Percentiles rank a stretch among this genome's conserved stretches.
Conservation (phyloP, 1,139 yeast genomes). For the Fermentozyma sake region DNA sequence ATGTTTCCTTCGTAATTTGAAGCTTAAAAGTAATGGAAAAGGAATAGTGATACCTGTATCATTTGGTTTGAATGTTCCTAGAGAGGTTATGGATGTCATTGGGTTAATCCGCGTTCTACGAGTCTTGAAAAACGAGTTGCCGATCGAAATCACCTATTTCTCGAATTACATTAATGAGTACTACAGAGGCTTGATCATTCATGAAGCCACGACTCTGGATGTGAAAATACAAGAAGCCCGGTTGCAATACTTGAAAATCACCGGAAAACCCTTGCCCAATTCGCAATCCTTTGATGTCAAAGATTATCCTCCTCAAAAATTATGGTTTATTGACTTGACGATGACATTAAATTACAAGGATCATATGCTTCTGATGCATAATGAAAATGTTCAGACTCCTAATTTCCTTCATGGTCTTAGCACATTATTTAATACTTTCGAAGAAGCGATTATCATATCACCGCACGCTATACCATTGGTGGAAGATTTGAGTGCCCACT, state of each 20-base stretch:
- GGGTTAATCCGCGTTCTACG: conserved; percentile 25
- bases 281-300: conserved; percentile 1
- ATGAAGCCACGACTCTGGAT: too few relatives aligned
- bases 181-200: too few relatives aligned
- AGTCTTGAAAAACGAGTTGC: conserved; percentile 23
- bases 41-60: conserved; percentile 35
- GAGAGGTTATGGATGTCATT: conserved; percentile 17
- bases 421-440: conserved; percentile 29
- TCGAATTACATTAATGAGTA: conserved; percentile 2
- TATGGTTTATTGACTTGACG: conserved; percentile 26
- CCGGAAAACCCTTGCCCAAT: not conserved
- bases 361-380: conserved; percentile 12
- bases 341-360: conserved; percentile 11
- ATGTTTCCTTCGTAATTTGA: not conserved
- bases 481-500: conserved; percentile 10
- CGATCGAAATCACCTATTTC: conserved; percentile 24
- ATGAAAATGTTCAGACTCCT: conserved; percentile 11
- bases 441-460: conserved; percentile 23
- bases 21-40: conserved; percentile 17
- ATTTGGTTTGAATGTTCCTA: conserved; percentile 11
- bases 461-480: conserved; percentile 25
- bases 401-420: conserved; percentile 20
- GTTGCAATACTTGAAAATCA: conserved; percentile 1
- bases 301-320: conserved; percentile 22
- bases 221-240: too few relatives aligned